Conservation (phyloP, 768 basidiomycete genomes). For the Serpula lacrymans region DNA sequence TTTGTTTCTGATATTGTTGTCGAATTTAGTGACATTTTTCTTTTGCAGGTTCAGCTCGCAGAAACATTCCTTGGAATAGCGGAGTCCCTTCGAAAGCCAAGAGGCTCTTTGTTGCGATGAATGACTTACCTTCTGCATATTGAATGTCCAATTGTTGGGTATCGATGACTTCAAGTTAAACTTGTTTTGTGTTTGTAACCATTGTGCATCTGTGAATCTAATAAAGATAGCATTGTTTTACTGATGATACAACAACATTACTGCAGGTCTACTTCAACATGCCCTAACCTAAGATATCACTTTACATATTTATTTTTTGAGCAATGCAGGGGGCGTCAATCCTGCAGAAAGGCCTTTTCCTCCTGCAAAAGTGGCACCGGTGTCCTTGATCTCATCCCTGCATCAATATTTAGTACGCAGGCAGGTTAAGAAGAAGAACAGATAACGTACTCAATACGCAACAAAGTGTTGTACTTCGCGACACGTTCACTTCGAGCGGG, state of each 20-base stretch:
- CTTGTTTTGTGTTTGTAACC: no score
- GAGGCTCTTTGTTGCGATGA: constrained; percentile 44
- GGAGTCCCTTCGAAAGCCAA: constrained; percentile 53
- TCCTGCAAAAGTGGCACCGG: constrained; percentile 70
- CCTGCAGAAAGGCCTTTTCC: constrained; percentile 80
- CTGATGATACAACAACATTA: no score
- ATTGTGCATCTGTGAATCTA: no score
- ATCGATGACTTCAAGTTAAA: no score
- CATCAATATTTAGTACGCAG: constrained; percentile 9
- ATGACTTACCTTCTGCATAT: no score
- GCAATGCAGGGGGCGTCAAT: constrained; percentile 63
- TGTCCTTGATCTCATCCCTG: constrained; percentile 73
- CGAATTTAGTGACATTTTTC: background rate
- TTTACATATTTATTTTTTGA: constrained; percentile 50
- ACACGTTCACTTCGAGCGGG: constrained; percentile 96
- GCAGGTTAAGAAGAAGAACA: constrained; percentile 4
- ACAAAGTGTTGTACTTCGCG: constrained; percentile 87
- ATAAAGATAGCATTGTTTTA: no score
- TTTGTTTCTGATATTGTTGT: background rate
- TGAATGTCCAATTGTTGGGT: no score
- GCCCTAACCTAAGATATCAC: no score
- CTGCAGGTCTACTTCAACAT: no score
- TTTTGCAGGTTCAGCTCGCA: constrained; percentile 46
- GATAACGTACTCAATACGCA: constrained; percentile 85
- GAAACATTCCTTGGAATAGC: constrained; percentile 58